Evolutionary conservation across 1,284 basidiomycete genomes (phyloP), one percentile per base, ranked within the genome.

Genomic region (Cryptococcus sp.): DNA sequence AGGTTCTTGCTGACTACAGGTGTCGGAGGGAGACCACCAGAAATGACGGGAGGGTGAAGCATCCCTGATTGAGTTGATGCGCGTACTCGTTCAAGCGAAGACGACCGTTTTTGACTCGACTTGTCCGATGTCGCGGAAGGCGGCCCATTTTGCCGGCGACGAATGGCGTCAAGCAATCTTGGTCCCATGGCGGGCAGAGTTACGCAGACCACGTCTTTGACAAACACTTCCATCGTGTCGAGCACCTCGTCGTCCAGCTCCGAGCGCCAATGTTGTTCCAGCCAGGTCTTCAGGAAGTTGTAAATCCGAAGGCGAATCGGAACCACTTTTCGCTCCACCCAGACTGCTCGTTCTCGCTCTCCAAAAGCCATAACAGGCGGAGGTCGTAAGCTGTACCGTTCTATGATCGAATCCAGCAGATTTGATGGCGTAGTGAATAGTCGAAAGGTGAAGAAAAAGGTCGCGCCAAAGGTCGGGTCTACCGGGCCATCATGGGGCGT

Each of bases 381-480:
- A 0, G 80, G 78, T n/a, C 66, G 73, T 53, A 93, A 81, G 70
- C 93, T 88, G 78, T 91, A 99, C 16, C 95, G 88, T 40, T 83
- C 79, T 57, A 93, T 87, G 56, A 98, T 80, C 0, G 87, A 83
- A 11, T 89, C 85, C 1, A 90, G 84, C 31, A 99, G 84, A 58
- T 90, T 87, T 7, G 79, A 59, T 0, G 95, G 90, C 0, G 88
- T 86, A 1, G 89, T 87, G 78, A 97, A 98, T 63, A 97, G 80
- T n/a, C 95, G 86, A 83, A 99, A 99, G 0, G 93, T 96, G 71
- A 94, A 82, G 83, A 94, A 95, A 81, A 99, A 98, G 17, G 94
- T 88, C 1, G 87, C 86, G 23, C 88, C 84, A 73, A 97, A 93
- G 0, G 86, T 86, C 17, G 88, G 82, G 68, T 98, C 93, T 35